Conservation (phyloP, 768 basidiomycete species). For the Cystofilobasidium capitatum region DNA sequence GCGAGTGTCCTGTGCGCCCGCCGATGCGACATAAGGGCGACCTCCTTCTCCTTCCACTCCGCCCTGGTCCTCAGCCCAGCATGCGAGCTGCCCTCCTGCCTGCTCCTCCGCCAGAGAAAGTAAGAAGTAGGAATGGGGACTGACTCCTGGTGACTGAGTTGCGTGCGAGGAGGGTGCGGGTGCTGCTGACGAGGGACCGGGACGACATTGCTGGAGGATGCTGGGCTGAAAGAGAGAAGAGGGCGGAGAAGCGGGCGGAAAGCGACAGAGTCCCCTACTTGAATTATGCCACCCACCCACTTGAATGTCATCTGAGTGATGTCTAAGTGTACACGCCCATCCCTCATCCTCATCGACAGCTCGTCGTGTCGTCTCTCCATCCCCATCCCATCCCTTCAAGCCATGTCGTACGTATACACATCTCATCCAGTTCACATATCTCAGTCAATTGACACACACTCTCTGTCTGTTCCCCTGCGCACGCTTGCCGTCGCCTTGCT, state of each 20-base stretch:
- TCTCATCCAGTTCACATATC: no score
- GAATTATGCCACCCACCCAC: no score
- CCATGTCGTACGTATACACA: not conserved
- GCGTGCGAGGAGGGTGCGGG: not conserved
- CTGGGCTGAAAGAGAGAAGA: not conserved
- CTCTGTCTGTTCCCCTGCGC: not conserved
- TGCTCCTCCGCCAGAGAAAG: not conserved
- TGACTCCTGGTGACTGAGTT: not conserved
- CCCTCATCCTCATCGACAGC: not conserved
- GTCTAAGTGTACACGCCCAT: no score
- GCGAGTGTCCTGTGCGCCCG: no score
- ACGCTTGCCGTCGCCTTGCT: not conserved
- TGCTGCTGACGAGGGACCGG: conserved; percentile 4
- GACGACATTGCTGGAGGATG: not conserved
- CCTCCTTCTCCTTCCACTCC: no score
- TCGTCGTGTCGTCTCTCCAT: not conserved
- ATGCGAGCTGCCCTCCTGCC: no score
- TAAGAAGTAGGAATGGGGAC: not conserved
- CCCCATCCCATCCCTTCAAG: not conserved
- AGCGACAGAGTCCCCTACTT: not conserved
- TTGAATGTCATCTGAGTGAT: no score
- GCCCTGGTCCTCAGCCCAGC: no score
- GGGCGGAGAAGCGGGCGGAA: not conserved
- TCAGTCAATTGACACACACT: no score
- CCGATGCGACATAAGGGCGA: no score